Evolutionary conservation across 108 stramenopile genomes (phyloP), one percentile per base, ranked within the genome.

Genomic region (Skeletonema tropicum): DNA sequence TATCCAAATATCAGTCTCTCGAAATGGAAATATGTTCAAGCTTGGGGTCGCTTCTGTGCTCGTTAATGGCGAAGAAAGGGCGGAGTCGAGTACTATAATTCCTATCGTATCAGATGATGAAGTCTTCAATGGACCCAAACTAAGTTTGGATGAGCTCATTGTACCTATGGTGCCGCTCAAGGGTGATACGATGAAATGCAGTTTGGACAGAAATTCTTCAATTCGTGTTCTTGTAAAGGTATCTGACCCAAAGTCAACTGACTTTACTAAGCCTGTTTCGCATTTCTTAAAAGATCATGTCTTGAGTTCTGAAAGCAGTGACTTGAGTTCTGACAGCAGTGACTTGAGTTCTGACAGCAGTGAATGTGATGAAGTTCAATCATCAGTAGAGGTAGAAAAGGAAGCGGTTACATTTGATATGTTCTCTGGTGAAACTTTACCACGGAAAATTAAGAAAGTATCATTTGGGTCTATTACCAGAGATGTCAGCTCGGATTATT

Each of bases 171-270:
- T 68, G 67, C 6, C 49, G 59, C 68, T 76, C 0, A 76, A 76
- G 68, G 75, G 75, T 15, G 75, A 76, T 49, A 76, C 68, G 19
- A 46, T 76, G 32, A 63, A 61, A 35, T 76, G 75, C 32, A 66
- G 75, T n/a, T 33, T 76, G 9, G 68, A 60, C 0, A 17, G 5
- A 8, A 76, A 64, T 25, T 60, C 68, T 6, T 31, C 67, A 23
- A 48, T 76, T 29, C 67, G 68, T 7, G 46, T 76, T 38, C 21
- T 76, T 11, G 68, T 76, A 13, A 60, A 70, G 25, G 75, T 70
- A 41, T 23, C 21, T 21, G 9, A 62, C 14, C 61, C 61, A 17
- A 62, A 52, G 7, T 8, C 49, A 6, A 45, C 42, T n/a, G 42
- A 45, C 15, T 45, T 45, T 15, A 45, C 42, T 0, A 45, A n/a